These are phyloP conservation scores for Lactarius hengduanensis DNA, from an alignment of 768 basidiomycete species.

Conservation along the genomic window DNA sequence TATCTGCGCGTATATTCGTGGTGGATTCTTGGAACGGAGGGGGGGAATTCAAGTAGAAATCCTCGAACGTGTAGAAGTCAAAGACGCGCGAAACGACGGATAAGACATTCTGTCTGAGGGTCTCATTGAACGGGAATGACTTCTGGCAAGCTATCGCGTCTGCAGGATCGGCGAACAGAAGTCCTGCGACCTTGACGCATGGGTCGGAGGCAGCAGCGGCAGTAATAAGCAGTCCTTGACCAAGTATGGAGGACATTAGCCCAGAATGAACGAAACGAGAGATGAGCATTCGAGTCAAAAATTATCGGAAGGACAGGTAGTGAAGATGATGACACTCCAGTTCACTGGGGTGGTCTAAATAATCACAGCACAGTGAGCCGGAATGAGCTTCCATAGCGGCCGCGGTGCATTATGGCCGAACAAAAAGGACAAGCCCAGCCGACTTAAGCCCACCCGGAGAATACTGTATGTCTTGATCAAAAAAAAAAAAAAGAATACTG, in stretches of 20 bases:
- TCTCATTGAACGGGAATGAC: constrained; percentile 43
- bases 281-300: neutral
- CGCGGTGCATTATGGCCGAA: no score
- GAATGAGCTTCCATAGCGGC: no score
- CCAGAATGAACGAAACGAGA: neutral
- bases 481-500: no score
- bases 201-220: constrained; percentile 32
- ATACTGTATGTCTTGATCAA: no score
- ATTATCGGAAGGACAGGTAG: neutral
- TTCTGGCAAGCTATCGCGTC: constrained; percentile 48
- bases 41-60: constrained; percentile 39
- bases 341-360: no score
- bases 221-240: neutral
- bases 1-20: constrained; percentile 51
- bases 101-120: constrained; percentile 39
- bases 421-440: no score
- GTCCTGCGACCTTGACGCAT: constrained; percentile 38
- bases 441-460: no score
- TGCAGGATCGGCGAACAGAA: constrained; percentile 47
- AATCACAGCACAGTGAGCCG: no score
- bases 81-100: constrained; percentile 37
- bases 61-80: constrained; percentile 44
- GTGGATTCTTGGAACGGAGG: constrained; percentile 41
- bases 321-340: no score
- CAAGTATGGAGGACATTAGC: constrained; percentile 1